Evolutionary conservation across 176 grass and related monocot genomes (phyloP).

Genomic region (Oryza coarctata): DNA sequence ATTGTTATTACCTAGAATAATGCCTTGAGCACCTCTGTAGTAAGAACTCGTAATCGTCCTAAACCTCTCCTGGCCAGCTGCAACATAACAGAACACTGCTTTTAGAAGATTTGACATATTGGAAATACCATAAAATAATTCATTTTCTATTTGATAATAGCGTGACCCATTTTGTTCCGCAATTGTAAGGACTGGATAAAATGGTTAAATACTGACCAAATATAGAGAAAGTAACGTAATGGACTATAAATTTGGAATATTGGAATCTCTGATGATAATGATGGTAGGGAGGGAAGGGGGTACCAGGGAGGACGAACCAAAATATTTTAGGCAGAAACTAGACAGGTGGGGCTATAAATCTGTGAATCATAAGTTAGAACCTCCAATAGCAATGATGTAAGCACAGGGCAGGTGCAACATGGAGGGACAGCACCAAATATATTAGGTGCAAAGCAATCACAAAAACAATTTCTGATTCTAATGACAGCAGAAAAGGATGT

Average conservation of each 20-base stretch:
- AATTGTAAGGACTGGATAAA: conserved; percentile 3
- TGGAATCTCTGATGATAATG: conserved; percentile 16
- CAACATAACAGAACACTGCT: conserved; percentile 36
- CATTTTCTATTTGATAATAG: not conserved
- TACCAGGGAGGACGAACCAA: conserved; percentile 14
- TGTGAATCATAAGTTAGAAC: conserved; percentile 26
- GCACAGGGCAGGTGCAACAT: not conserved
- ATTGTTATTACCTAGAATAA: conserved; percentile 75
- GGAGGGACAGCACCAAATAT: conserved; percentile 12
- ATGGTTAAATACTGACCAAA: conserved; percentile 6
- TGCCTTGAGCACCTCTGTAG: conserved; percentile 98
- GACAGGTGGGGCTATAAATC: not conserved
- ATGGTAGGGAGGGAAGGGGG: conserved; percentile 7
- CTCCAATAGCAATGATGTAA: conserved; percentile 36
- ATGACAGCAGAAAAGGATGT: conserved; percentile 14
- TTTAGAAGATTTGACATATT: conserved; percentile 7
- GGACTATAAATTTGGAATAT: conserved; percentile 16
- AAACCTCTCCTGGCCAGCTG: conserved; percentile 99
- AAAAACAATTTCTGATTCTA: conserved; percentile 23
- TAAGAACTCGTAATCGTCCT: conserved; percentile 98
- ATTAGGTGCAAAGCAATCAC: conserved; percentile 26
- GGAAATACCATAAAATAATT: not conserved
- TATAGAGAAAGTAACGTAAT: conserved; percentile 14
- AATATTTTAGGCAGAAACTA: conserved; percentile 30
- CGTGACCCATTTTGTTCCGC: not conserved